phyloP scores from a whole-genome alignment of 495 filamentous ascomycete species.

The Physcia stellaris region DNA sequence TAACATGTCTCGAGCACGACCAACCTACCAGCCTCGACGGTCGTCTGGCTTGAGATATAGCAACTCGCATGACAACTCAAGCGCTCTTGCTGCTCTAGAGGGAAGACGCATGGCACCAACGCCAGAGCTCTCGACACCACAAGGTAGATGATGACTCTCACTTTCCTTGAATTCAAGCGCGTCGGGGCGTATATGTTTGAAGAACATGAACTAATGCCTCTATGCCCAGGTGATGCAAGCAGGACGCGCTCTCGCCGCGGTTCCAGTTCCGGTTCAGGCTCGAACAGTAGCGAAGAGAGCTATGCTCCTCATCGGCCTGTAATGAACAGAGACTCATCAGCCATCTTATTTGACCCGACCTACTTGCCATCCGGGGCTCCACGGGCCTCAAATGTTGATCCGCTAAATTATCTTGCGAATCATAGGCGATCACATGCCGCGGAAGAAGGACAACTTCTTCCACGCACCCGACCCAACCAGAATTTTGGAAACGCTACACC shows the following conservation, averaged over 20 bases:
- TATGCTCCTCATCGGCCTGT: background rate
- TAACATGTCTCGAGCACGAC: background rate
- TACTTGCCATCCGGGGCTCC: background rate
- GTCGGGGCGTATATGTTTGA: background rate
- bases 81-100: constrained; percentile 1
- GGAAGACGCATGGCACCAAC: background rate
- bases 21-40: constrained; percentile 21
- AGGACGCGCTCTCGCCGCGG: too few relatives aligned
- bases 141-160: background rate
- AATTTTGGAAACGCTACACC: constrained; percentile 2
- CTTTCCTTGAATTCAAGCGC: background rate
- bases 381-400: constrained; percentile 12
- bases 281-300: background rate
- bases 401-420: constrained; percentile 26
- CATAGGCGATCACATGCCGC: constrained; percentile 30
- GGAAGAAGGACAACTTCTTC: constrained; percentile 32
- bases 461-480: constrained; percentile 15
- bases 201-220: background rate
- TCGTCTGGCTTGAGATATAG: constrained; percentile 23
- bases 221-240: background rate
- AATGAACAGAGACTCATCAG: background rate
- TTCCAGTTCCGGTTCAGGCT: constrained; percentile 2
- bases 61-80: constrained; percentile 3
- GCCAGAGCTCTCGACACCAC: background rate
- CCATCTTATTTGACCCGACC: constrained; percentile 1